These are phyloP conservation scores for Lipomyces sp. DNA, from an alignment of 805 yeast genomes.

Conservation along the genomic window DNA sequence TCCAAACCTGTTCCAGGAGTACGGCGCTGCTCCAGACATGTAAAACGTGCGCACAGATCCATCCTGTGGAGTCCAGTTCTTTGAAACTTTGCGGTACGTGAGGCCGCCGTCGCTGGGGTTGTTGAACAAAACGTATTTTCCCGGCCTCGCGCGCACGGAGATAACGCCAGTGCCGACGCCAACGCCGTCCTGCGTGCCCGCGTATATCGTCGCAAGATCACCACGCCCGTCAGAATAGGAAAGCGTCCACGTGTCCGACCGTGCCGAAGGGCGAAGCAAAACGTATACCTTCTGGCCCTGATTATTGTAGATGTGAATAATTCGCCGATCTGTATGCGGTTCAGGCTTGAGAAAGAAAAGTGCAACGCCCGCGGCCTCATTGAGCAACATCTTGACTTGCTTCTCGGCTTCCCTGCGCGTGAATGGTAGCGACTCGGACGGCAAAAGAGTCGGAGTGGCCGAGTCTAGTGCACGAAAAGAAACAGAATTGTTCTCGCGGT, in stretches of 20 bases:
- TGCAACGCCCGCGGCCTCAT: conserved; percentile 12
- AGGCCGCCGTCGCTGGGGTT: conserved; percentile 25
- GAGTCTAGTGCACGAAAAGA: no score
- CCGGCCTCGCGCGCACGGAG: conserved; percentile 26
- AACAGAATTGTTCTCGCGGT: no score
- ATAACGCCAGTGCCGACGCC: conserved; percentile 26
- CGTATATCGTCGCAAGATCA: conserved; percentile 27
- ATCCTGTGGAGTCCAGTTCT: conserved; percentile 25
- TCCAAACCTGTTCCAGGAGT: conserved; percentile 25
- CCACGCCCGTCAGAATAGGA: conserved; percentile 18
- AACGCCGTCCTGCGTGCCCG: conserved; percentile 20
- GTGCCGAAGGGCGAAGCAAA: conserved; percentile 19
- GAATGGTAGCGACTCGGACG: background rate
- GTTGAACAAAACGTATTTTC: conserved; percentile 25
- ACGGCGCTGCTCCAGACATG: conserved; percentile 22
- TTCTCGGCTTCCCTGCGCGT: background rate
- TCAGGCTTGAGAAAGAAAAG: conserved; percentile 22
- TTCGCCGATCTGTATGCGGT: conserved; percentile 18
- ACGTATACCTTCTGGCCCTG: conserved; percentile 26
- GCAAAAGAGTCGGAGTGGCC: background rate
- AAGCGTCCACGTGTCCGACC: conserved; percentile 25
- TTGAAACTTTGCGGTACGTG: conserved; percentile 27
- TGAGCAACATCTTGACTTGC: conserved; percentile 1
- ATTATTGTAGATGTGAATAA: conserved; percentile 21
- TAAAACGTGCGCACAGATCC: conserved; percentile 24